Base-by-base conservation (phyloP, 768 basidiomycete species). In the Tricholomella constricta region DNA sequence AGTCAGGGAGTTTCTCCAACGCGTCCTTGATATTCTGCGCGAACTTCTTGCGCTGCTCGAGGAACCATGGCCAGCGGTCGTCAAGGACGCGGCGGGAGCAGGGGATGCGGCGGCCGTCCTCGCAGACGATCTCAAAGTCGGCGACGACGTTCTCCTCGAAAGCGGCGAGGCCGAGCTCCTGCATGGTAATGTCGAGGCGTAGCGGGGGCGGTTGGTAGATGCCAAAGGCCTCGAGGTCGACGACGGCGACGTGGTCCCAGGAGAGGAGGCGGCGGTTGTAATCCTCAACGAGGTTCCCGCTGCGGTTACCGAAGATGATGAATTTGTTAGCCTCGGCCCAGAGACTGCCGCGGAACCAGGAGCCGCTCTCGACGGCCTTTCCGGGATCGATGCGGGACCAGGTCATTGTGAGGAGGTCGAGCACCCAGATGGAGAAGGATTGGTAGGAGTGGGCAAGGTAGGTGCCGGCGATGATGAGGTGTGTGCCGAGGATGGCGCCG, bases 31-130 rank as follows among this genome's bases (percentile, higher is more conserved):
- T 89, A 8, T 74, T 78, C 46, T 81, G 76, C 31, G 86, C 59
- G 62, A 90, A 85, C 45, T 73, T 72, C 46, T 72, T 66, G 17
- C 87, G 74, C 63, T 91, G 86, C 47, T 85, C 82, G 59, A 82
- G 81, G 78, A 99, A 94, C 96, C 96, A 99, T 1, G 89, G 84
- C 96, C 96, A 99, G 29, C 95, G 81, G 29, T 93, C 88, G 64
- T 91, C 88, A 25, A 99, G 75, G n/a, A 93, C 66, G 65, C 81
- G 85, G 42, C 92, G 79, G 20, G 93, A 94, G 66, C 92, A 94
- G 45, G 79, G 73, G 56, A 99, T 82, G 59, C 81, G 82, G 49
- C 91, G 79, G 2, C 91, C 91, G 67, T 98, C 96, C 59, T 95
- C 91, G 65, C 93, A 95, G 12, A 96, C 72, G 53, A 99, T 78